Evolutionary conservation across 1,139 yeast genomes (phyloP), one percentile per base, ranked within the genome.

Genomic region (Lodderomyces parapsilosis): DNA sequence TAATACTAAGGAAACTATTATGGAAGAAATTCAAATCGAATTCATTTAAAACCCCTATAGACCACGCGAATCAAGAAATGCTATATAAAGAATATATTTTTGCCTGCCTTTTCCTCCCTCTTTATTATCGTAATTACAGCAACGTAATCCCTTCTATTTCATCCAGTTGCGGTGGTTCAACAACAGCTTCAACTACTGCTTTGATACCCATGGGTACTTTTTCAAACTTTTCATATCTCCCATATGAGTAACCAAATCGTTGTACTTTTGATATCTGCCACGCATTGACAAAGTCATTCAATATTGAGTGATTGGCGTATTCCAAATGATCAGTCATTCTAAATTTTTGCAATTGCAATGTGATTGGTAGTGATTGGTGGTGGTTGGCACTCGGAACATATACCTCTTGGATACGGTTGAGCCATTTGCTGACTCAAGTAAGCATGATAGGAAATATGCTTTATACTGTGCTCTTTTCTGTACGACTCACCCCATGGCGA

Each of bases 261-360:
- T 94, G 99, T 14, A 79, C 71, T 1, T 96, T 98, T 0, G 94
- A 79, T 46, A 73, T 69, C 65, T 99, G 81, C 99, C 99, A 93
- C 13, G 87, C 70, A 52, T 93, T 94, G 46, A 94, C 87, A 62
- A 94, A 93, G 33, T 76, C 71, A 60, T 93, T 88, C 45, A 94
- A 78, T 28, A 90, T 77, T 4, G 73, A 70, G 38, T 90, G 80
- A 48, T 80, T 81, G 15, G 90, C 82, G 63, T 91, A 87, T 62
- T 93, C 98, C 24, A 93, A 94, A 66, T 94, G 98, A 63, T 94
- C 99, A 17, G 94, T 96, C 96, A 93, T 88, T 57, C 99, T 78
- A 62, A 87, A 94, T 39, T 77, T 74, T 62, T 94, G 99, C 60
- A 84, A 91, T 60, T 86, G 96, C 49, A 94, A 71, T 0, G 98